Base-by-base conservation (phyloP, 768 basidiomycete species). In the Royoungia palumana region DNA sequence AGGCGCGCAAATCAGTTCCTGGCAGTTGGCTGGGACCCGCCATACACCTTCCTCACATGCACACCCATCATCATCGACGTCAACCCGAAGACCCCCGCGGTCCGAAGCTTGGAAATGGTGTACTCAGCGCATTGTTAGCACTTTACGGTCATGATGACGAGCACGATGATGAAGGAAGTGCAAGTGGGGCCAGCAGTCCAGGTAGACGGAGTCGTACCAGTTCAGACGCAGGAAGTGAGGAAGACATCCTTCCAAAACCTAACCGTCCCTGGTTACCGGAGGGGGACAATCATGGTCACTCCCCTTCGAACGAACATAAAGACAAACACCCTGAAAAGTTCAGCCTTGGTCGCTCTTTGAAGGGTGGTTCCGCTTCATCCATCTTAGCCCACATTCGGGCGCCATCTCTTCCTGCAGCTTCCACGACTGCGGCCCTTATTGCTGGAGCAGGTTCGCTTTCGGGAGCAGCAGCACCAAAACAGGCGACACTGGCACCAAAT, bases 381-480 rank as follows among this genome's bases (percentile, higher is more conserved):
- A 49, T 69, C 30, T 24, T 67, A 24, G 42, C 41, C 7, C 59
- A 59, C 25, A 35, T 59, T 27, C 56, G 48, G 16, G 13, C 51
- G 6, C 50, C 62, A 5, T 54, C 63, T 11, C 44, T 60, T n/a
- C 64, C 66, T 11, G 40, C 49, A 5, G 47, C 59, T 0, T 28
- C 58, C 19, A 46, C 58, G 14, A 47, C 56, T 50, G 87, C 85
- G 1, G 77, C 86, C 5, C 75, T 92, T 30, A 81, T 93, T 19
- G 79, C 84, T 7, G 81, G 82, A 48, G 82, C 87, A 0, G 82
- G 80, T 3, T 80, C 82, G 41, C 67, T 91, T 8, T 70, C 76
- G 2, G 87, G 85, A 16, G 76, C 76, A 3, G 79, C 81, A 7
- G 77, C 82, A 0, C 85, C 86, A 0, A 54, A 58, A 10, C 67